These are phyloP conservation scores for Cicer judaicum DNA, from an alignment of 306 rosid genomes.

Conservation along the genomic window DNA sequence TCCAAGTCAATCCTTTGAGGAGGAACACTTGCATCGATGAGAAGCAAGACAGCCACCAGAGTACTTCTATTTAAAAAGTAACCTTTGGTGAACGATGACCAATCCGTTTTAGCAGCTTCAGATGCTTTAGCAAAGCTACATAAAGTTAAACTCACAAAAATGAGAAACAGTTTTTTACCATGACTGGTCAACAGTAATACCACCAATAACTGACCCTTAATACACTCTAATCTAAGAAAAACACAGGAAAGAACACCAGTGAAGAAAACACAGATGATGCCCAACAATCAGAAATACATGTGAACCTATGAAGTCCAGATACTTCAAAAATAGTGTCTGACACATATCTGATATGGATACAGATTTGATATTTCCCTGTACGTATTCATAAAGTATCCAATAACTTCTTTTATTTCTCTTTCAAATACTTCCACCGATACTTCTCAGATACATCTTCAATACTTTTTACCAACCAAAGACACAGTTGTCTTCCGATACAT, in stretches of 20 bases:
- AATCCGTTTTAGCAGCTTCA: conserved; percentile 80
- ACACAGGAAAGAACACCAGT: not conserved
- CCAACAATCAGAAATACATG: not conserved
- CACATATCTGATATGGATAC: not conserved
- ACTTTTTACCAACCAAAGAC: too few relatives aligned
- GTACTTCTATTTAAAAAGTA: conserved; percentile 78
- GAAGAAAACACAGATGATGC: conserved; percentile 13
- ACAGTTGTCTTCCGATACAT: too few relatives aligned
- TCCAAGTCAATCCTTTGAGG: conserved; percentile 90
- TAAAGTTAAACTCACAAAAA: conserved; percentile 28
- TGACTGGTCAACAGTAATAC: conserved; percentile 11
- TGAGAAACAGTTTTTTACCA: conserved; percentile 8
- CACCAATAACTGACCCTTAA: conserved; percentile 13
- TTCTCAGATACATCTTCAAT: not conserved
- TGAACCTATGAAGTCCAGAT: not conserved
- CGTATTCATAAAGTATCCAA: not conserved
- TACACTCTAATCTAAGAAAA: not conserved
- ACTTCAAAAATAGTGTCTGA: not conserved
- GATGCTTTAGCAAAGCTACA: conserved; percentile 85
- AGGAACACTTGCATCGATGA: conserved; percentile 90
- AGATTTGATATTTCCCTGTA: not conserved
- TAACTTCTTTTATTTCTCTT: too few relatives aligned
- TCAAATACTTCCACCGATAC: not conserved
- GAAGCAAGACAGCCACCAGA: conserved; percentile 81
- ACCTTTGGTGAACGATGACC: conserved; percentile 94